Conservation (phyloP, 306 rosid species). For the Mimosa pudica region DNA sequence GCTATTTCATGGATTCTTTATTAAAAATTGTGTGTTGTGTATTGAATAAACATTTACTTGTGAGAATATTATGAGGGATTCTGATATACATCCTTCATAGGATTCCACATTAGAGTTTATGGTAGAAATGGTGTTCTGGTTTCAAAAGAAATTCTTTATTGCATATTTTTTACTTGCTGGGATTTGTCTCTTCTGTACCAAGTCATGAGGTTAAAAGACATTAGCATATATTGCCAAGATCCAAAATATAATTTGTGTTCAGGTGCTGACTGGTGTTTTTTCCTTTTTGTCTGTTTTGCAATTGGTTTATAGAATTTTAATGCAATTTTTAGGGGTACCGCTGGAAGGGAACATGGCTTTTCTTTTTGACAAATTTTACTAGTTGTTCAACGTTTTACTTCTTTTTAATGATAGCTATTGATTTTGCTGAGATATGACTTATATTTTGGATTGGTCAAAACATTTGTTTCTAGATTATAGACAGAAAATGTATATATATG, state of each 20-base stretch:
- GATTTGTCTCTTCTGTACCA: constrained; percentile 2
- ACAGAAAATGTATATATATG: neutral
- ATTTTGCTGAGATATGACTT: neutral
- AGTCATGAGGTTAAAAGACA: neutral
- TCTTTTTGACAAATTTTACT: neutral
- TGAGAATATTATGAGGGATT: neutral
- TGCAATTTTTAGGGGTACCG: neutral
- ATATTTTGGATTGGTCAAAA: neutral
- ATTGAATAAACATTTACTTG: neutral
- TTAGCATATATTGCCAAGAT: neutral
- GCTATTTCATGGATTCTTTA: neutral
- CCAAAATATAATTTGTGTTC: neutral
- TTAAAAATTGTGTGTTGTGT: constrained; percentile 2
- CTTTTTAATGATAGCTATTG: neutral
- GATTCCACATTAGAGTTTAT: constrained; percentile 8
- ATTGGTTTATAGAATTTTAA: neutral
- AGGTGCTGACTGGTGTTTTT: neutral
- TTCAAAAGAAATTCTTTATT: neutral
- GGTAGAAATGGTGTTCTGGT: neutral
- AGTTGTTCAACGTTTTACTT: neutral
- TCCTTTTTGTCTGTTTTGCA: neutral
- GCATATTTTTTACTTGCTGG: neutral
- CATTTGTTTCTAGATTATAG: neutral
- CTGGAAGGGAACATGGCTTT: neutral
- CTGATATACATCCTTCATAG: constrained; percentile 11